These are phyloP conservation scores for Pythium utonaiense DNA, from an alignment of 352 stramenopile species.

Conservation along the genomic window DNA sequence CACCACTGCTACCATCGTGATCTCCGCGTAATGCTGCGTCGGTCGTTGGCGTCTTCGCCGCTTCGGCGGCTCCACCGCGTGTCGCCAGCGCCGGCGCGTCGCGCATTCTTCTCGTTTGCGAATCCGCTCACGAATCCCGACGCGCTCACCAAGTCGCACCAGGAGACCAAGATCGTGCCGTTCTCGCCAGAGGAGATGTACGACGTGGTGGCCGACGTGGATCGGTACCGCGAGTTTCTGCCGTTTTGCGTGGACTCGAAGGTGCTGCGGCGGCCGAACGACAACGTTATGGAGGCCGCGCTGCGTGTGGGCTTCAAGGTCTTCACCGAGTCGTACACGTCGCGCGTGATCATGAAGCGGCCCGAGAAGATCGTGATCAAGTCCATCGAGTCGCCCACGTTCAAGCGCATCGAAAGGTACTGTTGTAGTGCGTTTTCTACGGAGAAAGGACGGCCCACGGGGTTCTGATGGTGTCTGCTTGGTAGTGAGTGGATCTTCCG, in stretches of 20 bases:
- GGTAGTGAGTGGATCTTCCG: slow-evolving; percentile 77
- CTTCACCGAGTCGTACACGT: slow-evolving; percentile 84
- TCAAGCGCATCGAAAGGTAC: slow-evolving; percentile 84
- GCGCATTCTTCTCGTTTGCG: slow-evolving; percentile 60
- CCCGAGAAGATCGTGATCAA: slow-evolving; percentile 72
- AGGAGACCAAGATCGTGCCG: slow-evolving; percentile 67
- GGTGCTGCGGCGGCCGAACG: slow-evolving; percentile 61
- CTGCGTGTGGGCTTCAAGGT: slow-evolving; percentile 75
- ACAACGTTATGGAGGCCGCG: slow-evolving; percentile 78
- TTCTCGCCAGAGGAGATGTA: slow-evolving; percentile 79
- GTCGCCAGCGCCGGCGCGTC: not conserved
- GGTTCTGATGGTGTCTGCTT: too few species aligned
- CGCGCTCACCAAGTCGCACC: slow-evolving; percentile 66
- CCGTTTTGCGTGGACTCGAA: slow-evolving; percentile 80
- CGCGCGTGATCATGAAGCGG: slow-evolving; percentile 73
- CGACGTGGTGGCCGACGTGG: slow-evolving; percentile 73
- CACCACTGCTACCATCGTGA: too few species aligned
- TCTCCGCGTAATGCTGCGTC: slow-evolving; percentile 21
- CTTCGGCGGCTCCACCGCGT: not conserved
- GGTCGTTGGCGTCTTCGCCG: not conserved
- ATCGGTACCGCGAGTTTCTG: slow-evolving; percentile 70
- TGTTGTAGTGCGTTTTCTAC: too few species aligned
- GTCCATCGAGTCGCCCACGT: slow-evolving; percentile 79
- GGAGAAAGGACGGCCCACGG: too few species aligned
- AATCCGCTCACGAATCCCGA: slow-evolving; percentile 30